Percentiles rank a stretch among this genome's conserved stretches.
Evolutionary conservation across 129 eudicot species (phyloP).

Genomic region (Rutidosis leptorrhynchoides): DNA sequence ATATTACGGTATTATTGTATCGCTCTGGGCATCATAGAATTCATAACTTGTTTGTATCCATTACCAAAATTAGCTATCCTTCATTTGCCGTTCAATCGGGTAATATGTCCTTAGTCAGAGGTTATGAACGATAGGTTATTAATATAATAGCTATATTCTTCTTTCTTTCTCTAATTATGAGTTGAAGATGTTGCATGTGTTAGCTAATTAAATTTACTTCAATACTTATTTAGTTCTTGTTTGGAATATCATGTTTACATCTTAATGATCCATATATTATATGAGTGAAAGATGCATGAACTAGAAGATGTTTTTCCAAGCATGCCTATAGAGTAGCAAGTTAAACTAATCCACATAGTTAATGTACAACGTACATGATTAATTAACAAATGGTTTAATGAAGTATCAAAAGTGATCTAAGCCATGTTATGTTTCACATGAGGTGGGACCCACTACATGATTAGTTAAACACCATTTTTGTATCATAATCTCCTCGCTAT

Average conservation of each 20-base stretch:
- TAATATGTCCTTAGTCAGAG: too few relatives aligned
- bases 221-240: neutral
- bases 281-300: constrained; percentile 4
- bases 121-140: too few relatives aligned
- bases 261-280: neutral
- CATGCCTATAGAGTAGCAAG: neutral
- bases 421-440: constrained; percentile 30
- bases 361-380: constrained; percentile 3
- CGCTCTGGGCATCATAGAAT: too few relatives aligned
- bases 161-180: too few relatives aligned
- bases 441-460: constrained; percentile 22
- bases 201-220: neutral
- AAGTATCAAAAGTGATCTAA: neutral
- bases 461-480: constrained; percentile 7
- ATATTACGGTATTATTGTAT: too few relatives aligned
- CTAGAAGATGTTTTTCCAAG: neutral
- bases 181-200: too few relatives aligned
- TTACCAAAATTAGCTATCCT: too few relatives aligned
- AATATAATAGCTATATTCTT: too few relatives aligned
- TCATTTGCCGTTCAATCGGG: too few relatives aligned
- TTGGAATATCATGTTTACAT: neutral
- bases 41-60: too few relatives aligned
- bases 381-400: constrained; percentile 4
- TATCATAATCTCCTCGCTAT: constrained; percentile 10
- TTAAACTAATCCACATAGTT: neutral